Percentiles rank a stretch among this genome's conserved stretches.
These are phyloP conservation scores for Coemansia sp. DNA, from an alignment of 192 early-diverging fungal genomes.

Conservation along the genomic window DNA sequence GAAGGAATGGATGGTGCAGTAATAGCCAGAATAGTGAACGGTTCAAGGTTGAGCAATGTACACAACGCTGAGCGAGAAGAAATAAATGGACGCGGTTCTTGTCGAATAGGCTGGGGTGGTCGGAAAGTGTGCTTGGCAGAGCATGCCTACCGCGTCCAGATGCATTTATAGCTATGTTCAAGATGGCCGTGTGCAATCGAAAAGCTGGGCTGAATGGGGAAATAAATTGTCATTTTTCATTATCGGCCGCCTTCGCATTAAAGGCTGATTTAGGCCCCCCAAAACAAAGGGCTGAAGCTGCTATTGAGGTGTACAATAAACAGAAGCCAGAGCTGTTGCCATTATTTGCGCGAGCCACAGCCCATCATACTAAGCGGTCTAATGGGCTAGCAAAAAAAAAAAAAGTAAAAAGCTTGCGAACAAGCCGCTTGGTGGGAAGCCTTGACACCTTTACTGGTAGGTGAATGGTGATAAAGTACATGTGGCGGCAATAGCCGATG, in stretches of 20 bases:
- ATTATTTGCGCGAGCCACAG: neutral
- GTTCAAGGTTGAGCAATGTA: neutral
- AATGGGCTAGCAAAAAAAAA: neutral
- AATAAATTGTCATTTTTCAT: conserved; percentile 2
- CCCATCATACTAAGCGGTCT: neutral
- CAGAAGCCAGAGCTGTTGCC: neutral
- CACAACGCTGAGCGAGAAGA: neutral
- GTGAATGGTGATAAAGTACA: neutral
- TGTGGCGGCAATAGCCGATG: neutral
- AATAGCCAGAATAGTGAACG: neutral
- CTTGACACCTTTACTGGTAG: neutral
- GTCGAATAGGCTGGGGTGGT: neutral
- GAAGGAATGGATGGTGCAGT: neutral
- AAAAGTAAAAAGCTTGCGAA: neutral
- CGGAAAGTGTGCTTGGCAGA: neutral
- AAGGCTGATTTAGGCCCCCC: neutral
- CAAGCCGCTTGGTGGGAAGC: neutral
- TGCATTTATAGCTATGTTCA: neutral
- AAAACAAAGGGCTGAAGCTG: neutral
- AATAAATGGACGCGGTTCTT: neutral
- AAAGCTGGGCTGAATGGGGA: neutral
- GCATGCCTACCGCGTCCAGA: neutral
- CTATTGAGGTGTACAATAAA: neutral
- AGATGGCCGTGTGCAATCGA: neutral
- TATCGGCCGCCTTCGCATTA: neutral